Base-by-base conservation (phyloP, 1,139 yeast genomes). In the Pichiaceae sp. region DNA sequence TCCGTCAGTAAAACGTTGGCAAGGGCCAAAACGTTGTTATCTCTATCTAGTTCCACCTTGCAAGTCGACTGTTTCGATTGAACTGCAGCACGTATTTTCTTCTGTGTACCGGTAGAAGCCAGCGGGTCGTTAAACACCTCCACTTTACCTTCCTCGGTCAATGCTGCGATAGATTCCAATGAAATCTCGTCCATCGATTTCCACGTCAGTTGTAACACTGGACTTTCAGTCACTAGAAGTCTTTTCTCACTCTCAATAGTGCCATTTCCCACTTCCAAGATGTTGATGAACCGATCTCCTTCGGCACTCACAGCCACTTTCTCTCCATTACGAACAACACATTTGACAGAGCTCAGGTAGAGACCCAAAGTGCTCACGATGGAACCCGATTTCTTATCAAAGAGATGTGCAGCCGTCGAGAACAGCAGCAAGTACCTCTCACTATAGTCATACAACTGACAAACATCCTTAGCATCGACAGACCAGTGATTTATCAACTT, bases 241-340 rank as follows among this genome's bases (percentile, higher is more conserved):
- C 82, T 7, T 66, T 57, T 29, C 56, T 59, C 9, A 11, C 16
- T 21, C 17, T 14, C 17, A 6, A 73, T 62, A 9, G 70, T 52
- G 32, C 61, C 61, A 4, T 33, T 31, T 9, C 62, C 48, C 8
- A 76, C 45, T 15, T 80, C 76, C 51, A 80, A 77, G 39, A 83
- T 63, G 54, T 84, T 86, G 48, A 86, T 67, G 54, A 84, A 85
- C 48, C 96, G 70, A 56, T 87, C 96, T 42, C 76, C 78, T 27
- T 63, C 63, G 1, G 96, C 93, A 40, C 81, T 75, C 1, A 91
- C 76, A 5, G 20, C 27, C 16, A 17, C 30, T n/a, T 14, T 12
- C 6, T 26, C 31, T 9, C 25, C 35, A 14, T 17, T 8, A 6
- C 2, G 19, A 12, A 34, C 23, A 4, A 19, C 32, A 17, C 41